Percentiles rank a stretch among this genome's conserved stretches.
Evolutionary conservation across 2,329 filamentous ascomycete species (phyloP).

Genomic region (Beauveria brongniartii): DNA sequence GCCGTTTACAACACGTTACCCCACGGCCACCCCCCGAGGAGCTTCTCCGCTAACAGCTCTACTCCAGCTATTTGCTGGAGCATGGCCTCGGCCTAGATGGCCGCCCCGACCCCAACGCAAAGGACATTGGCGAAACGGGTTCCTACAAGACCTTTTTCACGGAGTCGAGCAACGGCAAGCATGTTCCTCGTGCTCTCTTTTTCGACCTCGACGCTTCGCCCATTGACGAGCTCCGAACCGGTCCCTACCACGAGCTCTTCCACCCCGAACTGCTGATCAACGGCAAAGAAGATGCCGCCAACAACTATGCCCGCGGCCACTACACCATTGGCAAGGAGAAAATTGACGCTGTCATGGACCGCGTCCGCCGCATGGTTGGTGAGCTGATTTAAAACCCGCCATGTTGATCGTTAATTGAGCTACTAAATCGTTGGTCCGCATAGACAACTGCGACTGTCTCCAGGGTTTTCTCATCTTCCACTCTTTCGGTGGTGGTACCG

Average conservation of each 20-base stretch:
- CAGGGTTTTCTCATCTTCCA: slow-evolving; percentile 70
- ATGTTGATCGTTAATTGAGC: background rate
- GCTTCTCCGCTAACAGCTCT: background rate
- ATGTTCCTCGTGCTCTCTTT: slow-evolving; percentile 64
- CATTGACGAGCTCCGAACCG: slow-evolving; percentile 66
- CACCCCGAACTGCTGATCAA: slow-evolving; percentile 65
- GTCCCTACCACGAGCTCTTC: slow-evolving; percentile 59
- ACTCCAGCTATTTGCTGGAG: slow-evolving; percentile 59
- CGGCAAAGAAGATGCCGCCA: slow-evolving; percentile 69
- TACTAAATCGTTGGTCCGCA: slow-evolving; percentile 4
- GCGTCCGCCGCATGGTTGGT: slow-evolving; percentile 62
- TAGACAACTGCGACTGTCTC: slow-evolving; percentile 65
- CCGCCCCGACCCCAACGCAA: slow-evolving; percentile 51
- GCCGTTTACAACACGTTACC: slow-evolving; percentile 13
- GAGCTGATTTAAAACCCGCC: slow-evolving; percentile 20
- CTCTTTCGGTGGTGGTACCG: slow-evolving; percentile 66
- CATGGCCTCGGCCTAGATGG: slow-evolving; percentile 61
- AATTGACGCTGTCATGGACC: slow-evolving; percentile 62
- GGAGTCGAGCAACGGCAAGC: slow-evolving; percentile 63
- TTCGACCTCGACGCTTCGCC: slow-evolving; percentile 66
- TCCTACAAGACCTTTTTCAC: slow-evolving; percentile 69
- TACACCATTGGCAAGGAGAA: slow-evolving; percentile 73
- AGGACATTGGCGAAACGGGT: slow-evolving; percentile 52
- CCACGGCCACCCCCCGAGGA: slow-evolving; percentile 4
- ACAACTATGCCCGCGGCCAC: slow-evolving; percentile 70